Conservation (phyloP, 805 yeast genomes). For the Candida tibetensis region DNA sequence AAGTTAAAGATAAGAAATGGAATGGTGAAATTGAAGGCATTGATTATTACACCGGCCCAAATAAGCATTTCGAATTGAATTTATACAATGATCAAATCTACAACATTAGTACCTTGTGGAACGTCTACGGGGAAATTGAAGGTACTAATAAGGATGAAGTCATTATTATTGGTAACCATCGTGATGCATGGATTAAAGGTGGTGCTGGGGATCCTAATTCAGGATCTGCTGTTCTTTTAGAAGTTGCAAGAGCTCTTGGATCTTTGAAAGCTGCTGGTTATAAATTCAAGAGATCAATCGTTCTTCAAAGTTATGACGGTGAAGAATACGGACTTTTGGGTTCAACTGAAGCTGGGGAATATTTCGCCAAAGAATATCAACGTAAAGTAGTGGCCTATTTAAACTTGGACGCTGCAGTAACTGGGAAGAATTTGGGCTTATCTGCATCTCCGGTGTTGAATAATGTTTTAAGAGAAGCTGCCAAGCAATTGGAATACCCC, state of each 20-base stretch:
- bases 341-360: slow-evolving; percentile 56
- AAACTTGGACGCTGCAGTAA: slow-evolving; percentile 50
- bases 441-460: slow-evolving; percentile 58
- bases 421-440: slow-evolving; percentile 49
- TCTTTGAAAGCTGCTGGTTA: slow-evolving; percentile 35
- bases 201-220: slow-evolving; percentile 49
- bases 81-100: slow-evolving; percentile 40
- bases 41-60: slow-evolving; percentile 41
- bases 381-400: slow-evolving; percentile 48
- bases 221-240: slow-evolving; percentile 42
- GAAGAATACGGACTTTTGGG: slow-evolving; percentile 53
- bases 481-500: slow-evolving; percentile 45
- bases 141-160: slow-evolving; percentile 40
- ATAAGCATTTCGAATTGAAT: slow-evolving; percentile 32
- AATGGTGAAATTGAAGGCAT: slow-evolving; percentile 40
- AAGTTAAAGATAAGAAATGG: slow-evolving; percentile 27
- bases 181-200: slow-evolving; percentile 49
- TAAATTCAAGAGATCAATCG: slow-evolving; percentile 37
- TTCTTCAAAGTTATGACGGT: slow-evolving; percentile 42
- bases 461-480: slow-evolving; percentile 41
- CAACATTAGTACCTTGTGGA: slow-evolving; percentile 41
- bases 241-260: slow-evolving; percentile 43
- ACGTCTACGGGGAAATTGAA: slow-evolving; percentile 44
- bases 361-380: slow-evolving; percentile 36
- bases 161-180: slow-evolving; percentile 43